A percentile compares a stretch with the other conserved stretches of the same genome.
phyloP scores from a whole-genome alignment of 2,329 filamentous ascomycete species.

The Alternaria sp. region DNA sequence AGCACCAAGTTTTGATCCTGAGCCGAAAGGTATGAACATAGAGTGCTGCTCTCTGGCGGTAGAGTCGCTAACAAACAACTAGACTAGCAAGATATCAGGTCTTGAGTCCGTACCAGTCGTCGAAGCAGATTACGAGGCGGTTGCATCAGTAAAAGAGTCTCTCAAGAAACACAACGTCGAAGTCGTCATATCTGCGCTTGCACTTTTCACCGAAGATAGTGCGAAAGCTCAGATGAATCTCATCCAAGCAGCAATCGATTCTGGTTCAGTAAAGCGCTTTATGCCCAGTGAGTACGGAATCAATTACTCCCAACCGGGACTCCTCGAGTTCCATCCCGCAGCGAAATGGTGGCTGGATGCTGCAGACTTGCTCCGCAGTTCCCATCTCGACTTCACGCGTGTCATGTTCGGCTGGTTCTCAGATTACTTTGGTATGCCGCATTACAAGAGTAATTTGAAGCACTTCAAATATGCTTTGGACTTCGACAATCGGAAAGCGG shows the following conservation, averaged over 20 bases:
- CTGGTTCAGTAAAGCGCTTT: conserved; percentile 23
- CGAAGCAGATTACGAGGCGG: conserved; percentile 22
- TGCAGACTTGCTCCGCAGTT: conserved; percentile 22
- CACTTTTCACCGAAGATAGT: conserved; percentile 15
- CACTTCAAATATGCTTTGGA: conserved; percentile 31
- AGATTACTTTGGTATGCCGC: conserved; percentile 43
- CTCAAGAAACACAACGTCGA: conserved; percentile 20
- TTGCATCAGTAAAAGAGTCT: conserved; percentile 11
- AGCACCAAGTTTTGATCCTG: conserved; percentile 28
- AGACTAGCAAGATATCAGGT: conserved; percentile 7
- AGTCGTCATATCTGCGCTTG: conserved; percentile 28
- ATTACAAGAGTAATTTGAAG: conserved; percentile 29
- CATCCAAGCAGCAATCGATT: conserved; percentile 25
- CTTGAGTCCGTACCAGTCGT: conserved; percentile 17
- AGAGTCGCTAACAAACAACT: not conserved
- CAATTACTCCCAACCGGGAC: conserved; percentile 8
- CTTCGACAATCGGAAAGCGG: conserved; percentile 22
- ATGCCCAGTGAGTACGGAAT: conserved; percentile 31
- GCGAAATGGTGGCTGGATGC: conserved; percentile 23
- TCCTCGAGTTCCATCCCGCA: conserved; percentile 17
- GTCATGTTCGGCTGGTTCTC: conserved; percentile 40
- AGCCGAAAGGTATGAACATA: conserved; percentile 22
- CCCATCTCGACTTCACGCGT: conserved; percentile 36
- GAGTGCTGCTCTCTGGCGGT: not conserved
- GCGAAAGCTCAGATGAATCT: conserved; percentile 26